phyloP scores from a whole-genome alignment of 805 yeast genomes.

The Hemisphaericaspora nanyangensis region DNA sequence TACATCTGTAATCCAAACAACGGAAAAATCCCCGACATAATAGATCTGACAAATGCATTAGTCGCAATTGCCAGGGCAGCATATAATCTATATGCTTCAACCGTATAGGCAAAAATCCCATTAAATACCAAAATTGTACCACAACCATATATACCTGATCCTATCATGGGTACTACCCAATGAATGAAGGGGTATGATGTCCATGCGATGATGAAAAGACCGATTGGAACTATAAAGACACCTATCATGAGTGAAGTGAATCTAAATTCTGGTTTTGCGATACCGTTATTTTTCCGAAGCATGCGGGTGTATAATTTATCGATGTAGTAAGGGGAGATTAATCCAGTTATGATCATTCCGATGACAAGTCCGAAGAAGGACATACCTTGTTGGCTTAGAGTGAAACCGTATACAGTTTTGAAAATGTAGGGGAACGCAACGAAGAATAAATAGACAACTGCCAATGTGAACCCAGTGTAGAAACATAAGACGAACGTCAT shows the following conservation, averaged over 20 bases:
- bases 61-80: constrained; percentile 64
- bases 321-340: constrained; percentile 23
- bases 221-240: constrained; percentile 65
- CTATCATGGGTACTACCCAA: constrained; percentile 57
- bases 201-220: constrained; percentile 82
- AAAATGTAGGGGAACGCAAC: constrained; percentile 39
- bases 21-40: constrained; percentile 55
- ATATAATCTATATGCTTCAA: constrained; percentile 51
- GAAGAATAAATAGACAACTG: constrained; percentile 39
- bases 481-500: constrained; percentile 29
- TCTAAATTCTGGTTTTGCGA: constrained; percentile 70
- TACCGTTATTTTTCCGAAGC: constrained; percentile 36
- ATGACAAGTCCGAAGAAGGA: constrained; percentile 32
- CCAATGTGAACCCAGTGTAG: constrained; percentile 44
- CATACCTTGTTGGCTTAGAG: constrained; percentile 21
- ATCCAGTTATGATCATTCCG: constrained; percentile 33
- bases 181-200: constrained; percentile 63
- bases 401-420: constrained; percentile 34
- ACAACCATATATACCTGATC: constrained; percentile 31
- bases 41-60: constrained; percentile 51
- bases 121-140: constrained; percentile 54
- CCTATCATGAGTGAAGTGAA: constrained; percentile 68
- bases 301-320: constrained; percentile 24
- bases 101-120: constrained; percentile 51
- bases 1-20: constrained; percentile 51